Conservation (phyloP, 2,329 filamentous ascomycete species). For the Uncinocarpus reesii region DNA sequence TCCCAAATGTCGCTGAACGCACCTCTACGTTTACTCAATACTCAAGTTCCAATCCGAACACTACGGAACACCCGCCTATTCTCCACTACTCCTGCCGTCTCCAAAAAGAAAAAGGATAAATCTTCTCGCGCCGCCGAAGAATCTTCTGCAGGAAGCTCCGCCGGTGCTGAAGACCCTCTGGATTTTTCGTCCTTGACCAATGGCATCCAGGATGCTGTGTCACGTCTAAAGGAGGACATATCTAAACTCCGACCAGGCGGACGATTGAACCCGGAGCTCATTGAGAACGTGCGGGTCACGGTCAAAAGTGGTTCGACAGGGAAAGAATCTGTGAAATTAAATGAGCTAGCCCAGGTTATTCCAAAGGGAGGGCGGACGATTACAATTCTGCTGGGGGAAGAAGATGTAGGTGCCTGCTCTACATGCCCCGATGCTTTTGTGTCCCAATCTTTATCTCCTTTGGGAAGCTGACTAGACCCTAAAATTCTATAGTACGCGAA, state of each 20-base stretch:
- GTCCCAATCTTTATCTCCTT: background rate
- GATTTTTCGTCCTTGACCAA: conserved; percentile 50
- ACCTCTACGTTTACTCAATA: background rate
- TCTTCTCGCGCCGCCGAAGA: conserved; percentile 33
- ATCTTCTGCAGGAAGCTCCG: conserved; percentile 25
- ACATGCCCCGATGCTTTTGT: background rate
- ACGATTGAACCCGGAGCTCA: conserved; percentile 50
- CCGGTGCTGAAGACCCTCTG: conserved; percentile 43
- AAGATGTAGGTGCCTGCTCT: conserved; percentile 43
- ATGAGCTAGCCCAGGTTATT: conserved; percentile 57
- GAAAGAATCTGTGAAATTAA: conserved; percentile 45
- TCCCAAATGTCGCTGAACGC: background rate
- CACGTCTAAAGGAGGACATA: conserved; percentile 51
- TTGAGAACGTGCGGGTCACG: conserved; percentile 53
- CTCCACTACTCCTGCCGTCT: conserved; percentile 32
- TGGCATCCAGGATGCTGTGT: conserved; percentile 46
- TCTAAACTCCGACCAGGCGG: conserved; percentile 53
- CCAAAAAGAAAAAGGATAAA: conserved; percentile 45
- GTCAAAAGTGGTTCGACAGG: conserved; percentile 42
- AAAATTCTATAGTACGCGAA: conserved; percentile 32
- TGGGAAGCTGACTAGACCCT: background rate
- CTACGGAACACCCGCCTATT: conserved; percentile 26
- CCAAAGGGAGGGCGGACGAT: conserved; percentile 52
- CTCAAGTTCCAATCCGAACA: background rate
- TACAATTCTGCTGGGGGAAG: conserved; percentile 54